A percentile compares a stretch with the other conserved stretches of the same genome.
Conservation (phyloP, 129 eudicot genomes). For the Flaveria linearis region DNA sequence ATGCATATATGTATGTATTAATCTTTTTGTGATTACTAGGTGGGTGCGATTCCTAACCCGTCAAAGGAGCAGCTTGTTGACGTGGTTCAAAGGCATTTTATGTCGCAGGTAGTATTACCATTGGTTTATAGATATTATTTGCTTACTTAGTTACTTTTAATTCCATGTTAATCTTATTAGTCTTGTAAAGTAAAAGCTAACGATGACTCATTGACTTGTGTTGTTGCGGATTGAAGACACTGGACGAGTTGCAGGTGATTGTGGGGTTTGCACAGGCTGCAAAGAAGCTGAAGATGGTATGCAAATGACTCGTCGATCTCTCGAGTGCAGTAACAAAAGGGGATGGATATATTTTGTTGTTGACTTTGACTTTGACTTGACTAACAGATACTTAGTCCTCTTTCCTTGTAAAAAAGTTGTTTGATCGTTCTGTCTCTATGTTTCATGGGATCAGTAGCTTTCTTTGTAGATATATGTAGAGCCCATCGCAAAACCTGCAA, state of each 20-base stretch:
- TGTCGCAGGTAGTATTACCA: constrained; percentile 63
- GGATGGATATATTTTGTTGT: constrained; percentile 22
- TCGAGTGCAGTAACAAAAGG: constrained; percentile 23
- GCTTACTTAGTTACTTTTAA: too few relatives aligned
- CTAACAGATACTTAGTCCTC: constrained; percentile 43
- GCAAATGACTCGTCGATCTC: constrained; percentile 51
- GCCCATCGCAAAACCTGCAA: constrained; percentile 18
- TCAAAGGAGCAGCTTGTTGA: constrained; percentile 79
- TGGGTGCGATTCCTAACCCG: constrained; percentile 61
- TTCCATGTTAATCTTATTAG: background rate
- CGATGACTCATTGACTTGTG: constrained; percentile 1
- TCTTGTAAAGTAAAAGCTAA: background rate
- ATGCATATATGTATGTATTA: background rate
- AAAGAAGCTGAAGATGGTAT: constrained; percentile 71
- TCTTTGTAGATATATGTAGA: constrained; percentile 34
- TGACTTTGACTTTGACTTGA: constrained; percentile 38
- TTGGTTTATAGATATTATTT: background rate
- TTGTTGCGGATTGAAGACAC: constrained; percentile 51
- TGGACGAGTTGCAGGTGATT: constrained; percentile 93
- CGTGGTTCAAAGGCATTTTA: constrained; percentile 80
- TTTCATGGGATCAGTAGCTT: constrained; percentile 23
- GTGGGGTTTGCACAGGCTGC: constrained; percentile 83
- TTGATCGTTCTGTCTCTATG: constrained; percentile 20
- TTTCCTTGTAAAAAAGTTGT: constrained; percentile 27
- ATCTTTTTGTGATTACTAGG: constrained; percentile 38